phyloP scores from a whole-genome alignment of 108 stramenopile species.

The Skeletonema costatum region DNA sequence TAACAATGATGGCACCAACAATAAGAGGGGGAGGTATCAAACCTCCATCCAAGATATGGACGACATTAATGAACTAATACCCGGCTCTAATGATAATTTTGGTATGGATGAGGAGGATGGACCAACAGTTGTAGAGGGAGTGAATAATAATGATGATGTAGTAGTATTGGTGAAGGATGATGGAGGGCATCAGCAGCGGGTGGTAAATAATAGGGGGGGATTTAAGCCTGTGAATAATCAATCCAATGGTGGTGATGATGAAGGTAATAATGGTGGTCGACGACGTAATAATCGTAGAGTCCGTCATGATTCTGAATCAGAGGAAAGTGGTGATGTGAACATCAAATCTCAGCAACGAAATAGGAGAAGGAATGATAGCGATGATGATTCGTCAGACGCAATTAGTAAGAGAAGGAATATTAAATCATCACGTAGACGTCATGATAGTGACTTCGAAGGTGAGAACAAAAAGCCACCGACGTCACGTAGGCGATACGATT shows the following conservation, averaged over 20 bases:
- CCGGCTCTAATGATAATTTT: slow-evolving; percentile 1
- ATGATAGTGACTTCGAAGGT: not conserved
- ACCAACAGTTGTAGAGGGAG: slow-evolving; percentile 20
- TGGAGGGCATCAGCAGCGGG: not conserved
- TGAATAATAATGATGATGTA: not conserved
- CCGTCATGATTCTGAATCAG: slow-evolving; percentile 30
- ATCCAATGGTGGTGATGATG: not conserved
- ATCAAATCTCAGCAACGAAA: not conserved
- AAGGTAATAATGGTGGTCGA: not conserved
- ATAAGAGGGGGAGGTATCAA: not conserved
- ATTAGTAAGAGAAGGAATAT: not conserved
- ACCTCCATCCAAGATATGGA: slow-evolving; percentile 26
- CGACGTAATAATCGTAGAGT: not conserved
- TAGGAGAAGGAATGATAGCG: not conserved
- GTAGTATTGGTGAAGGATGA: not conserved
- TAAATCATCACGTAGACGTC: not conserved
- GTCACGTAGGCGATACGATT: slow-evolving; percentile 2
- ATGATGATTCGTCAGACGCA: not conserved
- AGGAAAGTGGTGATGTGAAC: not conserved
- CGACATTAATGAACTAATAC: slow-evolving; percentile 7
- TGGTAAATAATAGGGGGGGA: not conserved
- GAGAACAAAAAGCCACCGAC: not conserved
- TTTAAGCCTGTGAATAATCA: not conserved
- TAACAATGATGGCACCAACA: not conserved
- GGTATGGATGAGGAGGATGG: slow-evolving; percentile 30